These are phyloP conservation scores for Hanseniaspora thailandica DNA, from an alignment of 805 yeast genomes.

Conservation along the genomic window DNA sequence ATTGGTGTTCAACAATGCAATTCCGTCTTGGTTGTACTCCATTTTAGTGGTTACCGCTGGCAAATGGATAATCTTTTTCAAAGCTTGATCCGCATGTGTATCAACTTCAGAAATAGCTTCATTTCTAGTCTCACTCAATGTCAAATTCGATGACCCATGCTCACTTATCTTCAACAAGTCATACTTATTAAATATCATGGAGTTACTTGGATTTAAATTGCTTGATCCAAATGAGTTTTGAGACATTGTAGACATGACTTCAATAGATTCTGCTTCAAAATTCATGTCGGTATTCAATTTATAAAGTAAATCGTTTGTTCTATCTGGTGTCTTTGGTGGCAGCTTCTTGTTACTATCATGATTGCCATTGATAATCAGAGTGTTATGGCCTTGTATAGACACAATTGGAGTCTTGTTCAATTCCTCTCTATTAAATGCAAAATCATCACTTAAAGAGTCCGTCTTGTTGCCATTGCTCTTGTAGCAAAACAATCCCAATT, in stretches of 20 bases:
- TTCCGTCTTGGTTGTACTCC: constrained; percentile 12
- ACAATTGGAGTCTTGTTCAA: constrained; percentile 9
- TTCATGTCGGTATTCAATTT: constrained; percentile 13
- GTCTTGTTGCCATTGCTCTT: not conserved
- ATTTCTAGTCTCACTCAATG: not conserved
- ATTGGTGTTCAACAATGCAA: constrained; percentile 2
- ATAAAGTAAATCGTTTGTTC: constrained; percentile 13
- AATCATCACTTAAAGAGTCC: not conserved
- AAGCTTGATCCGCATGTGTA: not conserved
- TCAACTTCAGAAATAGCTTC: not conserved
- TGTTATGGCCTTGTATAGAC: not conserved
- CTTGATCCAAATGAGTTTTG: constrained; percentile 11
- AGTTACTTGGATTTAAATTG: not conserved
- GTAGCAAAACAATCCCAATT: not conserved
- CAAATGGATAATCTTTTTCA: constrained; percentile 7
- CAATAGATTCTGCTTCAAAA: constrained; percentile 13
- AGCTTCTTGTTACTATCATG: not conserved
- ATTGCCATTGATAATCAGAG: not conserved
- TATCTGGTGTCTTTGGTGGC: constrained; percentile 15
- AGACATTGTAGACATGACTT: constrained; percentile 13
- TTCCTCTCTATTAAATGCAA: not conserved
- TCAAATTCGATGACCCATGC: not conserved
- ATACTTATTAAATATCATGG: constrained; percentile 4
- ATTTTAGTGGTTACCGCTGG: not conserved
- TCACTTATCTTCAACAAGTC: constrained; percentile 5